Base-by-base conservation (phyloP, 2,329 filamentous ascomycete genomes). In the Sporothrix humicola region DNA sequence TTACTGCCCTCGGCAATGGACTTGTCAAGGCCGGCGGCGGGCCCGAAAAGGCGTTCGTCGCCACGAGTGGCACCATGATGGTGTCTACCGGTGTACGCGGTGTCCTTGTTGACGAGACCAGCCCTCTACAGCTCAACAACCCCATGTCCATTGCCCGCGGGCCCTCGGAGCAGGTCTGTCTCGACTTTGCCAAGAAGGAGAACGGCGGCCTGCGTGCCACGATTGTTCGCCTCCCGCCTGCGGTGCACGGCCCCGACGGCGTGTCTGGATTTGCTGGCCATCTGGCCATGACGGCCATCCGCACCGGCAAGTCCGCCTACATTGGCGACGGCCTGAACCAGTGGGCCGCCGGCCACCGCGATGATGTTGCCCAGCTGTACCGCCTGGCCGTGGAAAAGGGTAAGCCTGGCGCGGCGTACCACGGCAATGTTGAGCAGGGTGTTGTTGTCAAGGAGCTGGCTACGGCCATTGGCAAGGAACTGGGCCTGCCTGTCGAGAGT, bases 201-300 rank as follows among this genome's bases (percentile, higher is more conserved):
- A 58, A 69, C 68, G 68, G 68, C 15, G 80, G 80, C 0, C 77
- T 85, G 1, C 79, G 80, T 0, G 77, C 78, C 0, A 76, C 75
- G n/a, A 78, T 81, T 1, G 75, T 85, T 12, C 81, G 84, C 0
- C 79, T 85, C 0, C 75, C 83, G 1, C 82, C 83, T 2, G 81
- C 79, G 6, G 80, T 80, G 0, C 83, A 85, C 71, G 84, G 81
- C 5, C 72, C 78, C 6, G 81, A 79, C 13, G 78, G 80, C 61
- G 20, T 56, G 8, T 74, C 75, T 2, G 79, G 79, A 0, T 82
- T 85, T 68, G 76, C 80, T 15, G 68, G 77, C 3, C 71, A 69
- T 52, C 70, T 83, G 4, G 76, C 79, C 6, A 59, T 68, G 6
- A 61, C 78, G 6, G 82, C 82, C 1, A 74, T 75, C 1, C 72